These are phyloP conservation scores for Tylopilus sp. DNA, from an alignment of 768 basidiomycete genomes.

Conservation along the genomic window DNA sequence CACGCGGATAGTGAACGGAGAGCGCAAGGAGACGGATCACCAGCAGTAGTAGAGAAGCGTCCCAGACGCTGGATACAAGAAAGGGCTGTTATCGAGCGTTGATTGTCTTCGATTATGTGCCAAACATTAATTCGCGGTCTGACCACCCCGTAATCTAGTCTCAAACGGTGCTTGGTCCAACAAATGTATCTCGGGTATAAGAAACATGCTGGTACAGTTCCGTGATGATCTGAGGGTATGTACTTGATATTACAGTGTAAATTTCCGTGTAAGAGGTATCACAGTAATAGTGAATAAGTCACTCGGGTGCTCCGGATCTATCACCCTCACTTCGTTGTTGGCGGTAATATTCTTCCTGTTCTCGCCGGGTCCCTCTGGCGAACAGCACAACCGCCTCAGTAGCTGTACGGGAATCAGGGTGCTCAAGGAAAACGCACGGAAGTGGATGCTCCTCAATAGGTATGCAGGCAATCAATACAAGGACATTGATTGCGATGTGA, in stretches of 20 bases:
- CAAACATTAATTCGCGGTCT: background rate
- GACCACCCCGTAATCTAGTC: background rate
- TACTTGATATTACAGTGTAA: constrained; percentile 29
- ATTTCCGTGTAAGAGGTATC: constrained; percentile 26
- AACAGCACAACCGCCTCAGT: constrained; percentile 11
- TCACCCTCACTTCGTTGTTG: constrained; percentile 32
- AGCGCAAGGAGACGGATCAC: constrained; percentile 21
- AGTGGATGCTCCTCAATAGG: constrained; percentile 74
- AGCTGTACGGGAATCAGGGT: constrained; percentile 14
- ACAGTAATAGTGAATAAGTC: constrained; percentile 11
- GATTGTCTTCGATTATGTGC: constrained; percentile 1
- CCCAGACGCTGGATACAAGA: constrained; percentile 85
- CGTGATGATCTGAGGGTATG: constrained; percentile 19
- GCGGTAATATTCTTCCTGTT: constrained; percentile 56
- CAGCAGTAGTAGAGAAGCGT: constrained; percentile 54
- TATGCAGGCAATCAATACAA: constrained; percentile 64
- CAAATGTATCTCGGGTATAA: constrained; percentile 10
- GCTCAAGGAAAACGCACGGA: constrained; percentile 34
- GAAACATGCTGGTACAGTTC: constrained; percentile 23
- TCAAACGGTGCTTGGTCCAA: background rate
- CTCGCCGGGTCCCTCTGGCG: constrained; percentile 56
- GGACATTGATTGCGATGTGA: constrained; percentile 63
- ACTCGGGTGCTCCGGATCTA: constrained; percentile 15
- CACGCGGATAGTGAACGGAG: constrained; percentile 52
- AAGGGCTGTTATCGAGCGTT: constrained; percentile 31